phyloP scores from a whole-genome alignment of 441 rosid genomes.

The Jatropha podagrica region DNA sequence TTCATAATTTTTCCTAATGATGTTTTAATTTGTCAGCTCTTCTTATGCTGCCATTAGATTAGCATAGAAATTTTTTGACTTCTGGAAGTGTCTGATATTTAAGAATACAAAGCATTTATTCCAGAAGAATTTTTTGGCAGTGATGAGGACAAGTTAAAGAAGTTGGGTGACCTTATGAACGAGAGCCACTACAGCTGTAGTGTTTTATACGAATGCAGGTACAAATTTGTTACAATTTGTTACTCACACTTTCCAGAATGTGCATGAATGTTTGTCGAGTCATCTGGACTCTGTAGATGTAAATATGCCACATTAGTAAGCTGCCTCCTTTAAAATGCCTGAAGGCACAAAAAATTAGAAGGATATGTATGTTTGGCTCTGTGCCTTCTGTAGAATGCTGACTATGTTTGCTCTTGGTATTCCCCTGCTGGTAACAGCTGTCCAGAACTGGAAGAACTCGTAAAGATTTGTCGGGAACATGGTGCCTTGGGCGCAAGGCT shows the following conservation, averaged over 20 bases:
- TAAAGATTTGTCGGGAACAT: constrained; percentile 54
- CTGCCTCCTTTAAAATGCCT: background rate
- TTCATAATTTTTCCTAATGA: background rate
- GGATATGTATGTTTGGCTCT: background rate
- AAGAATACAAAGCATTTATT: background rate
- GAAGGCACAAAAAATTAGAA: background rate
- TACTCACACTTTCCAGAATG: background rate
- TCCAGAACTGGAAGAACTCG: constrained; percentile 94
- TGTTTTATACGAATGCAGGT: constrained; percentile 96
- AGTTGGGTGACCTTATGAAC: constrained; percentile 83
- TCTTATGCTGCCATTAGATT: background rate
- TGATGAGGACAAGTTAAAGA: constrained; percentile 75
- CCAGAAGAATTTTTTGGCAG: constrained; percentile 39
- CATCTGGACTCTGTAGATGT: background rate
- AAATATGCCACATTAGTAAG: background rate
- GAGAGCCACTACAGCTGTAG: constrained; percentile 92
- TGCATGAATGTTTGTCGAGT: background rate
- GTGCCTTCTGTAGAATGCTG: background rate
- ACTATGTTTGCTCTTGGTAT: background rate
- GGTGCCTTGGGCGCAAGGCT: constrained; percentile 97
- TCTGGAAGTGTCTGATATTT: background rate
- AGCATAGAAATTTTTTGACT: background rate
- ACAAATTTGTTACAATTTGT: background rate
- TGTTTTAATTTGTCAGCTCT: background rate
- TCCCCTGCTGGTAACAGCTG: constrained; percentile 47